Evolutionary conservation across 176 grass and related monocot genomes (phyloP).

Genomic region (Bonia amplexicaulis): DNA sequence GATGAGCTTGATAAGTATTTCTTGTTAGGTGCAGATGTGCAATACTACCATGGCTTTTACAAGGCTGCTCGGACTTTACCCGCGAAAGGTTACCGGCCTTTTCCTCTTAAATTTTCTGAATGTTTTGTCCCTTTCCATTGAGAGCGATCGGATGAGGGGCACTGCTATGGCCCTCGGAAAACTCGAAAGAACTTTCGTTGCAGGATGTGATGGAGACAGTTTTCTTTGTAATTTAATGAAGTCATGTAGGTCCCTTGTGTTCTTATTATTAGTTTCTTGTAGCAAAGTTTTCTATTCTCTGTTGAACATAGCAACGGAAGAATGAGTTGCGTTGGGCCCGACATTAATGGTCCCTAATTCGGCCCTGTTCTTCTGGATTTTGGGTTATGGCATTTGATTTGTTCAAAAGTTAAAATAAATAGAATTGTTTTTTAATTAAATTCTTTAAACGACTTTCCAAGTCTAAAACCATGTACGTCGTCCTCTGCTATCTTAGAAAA

Average conservation of each 20-base stretch:
- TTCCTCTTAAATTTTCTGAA: not conserved
- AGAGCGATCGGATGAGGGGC: not conserved
- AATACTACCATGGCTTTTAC: not conserved
- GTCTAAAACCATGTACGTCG: too few species aligned
- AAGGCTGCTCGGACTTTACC: not conserved
- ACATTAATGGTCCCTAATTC: not conserved
- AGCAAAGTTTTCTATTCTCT: not conserved
- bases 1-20: not conserved
- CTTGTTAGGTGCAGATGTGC: not conserved
- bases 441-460: too few species aligned
- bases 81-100: not conserved
- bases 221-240: not conserved
- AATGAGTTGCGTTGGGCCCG: not conserved
- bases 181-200: not conserved
- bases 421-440: too few species aligned
- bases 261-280: not conserved
- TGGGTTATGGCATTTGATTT: too few species aligned
- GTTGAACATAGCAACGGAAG: not conserved
- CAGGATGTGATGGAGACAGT: not conserved
- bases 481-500: accelerated
- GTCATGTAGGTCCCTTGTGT: not conserved
- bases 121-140: not conserved
- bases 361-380: too few species aligned
- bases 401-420: too few species aligned
- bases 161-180: not conserved